These are phyloP conservation scores for Naegleria gruberi DNA, from an alignment of 208 protist genomes.

Conservation along the genomic window DNA sequence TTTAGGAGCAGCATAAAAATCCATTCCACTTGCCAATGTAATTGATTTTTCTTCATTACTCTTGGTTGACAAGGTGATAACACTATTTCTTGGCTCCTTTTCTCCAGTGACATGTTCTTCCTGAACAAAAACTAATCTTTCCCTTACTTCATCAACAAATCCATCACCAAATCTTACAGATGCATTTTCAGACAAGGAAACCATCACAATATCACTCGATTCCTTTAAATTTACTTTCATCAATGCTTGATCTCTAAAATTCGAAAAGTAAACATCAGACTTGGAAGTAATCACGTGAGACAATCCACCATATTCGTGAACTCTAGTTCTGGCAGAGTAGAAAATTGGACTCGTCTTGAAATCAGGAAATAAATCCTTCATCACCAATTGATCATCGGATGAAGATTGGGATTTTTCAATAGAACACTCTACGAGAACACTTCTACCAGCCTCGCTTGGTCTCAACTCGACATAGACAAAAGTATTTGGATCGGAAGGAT, in stretches of 20 bases:
- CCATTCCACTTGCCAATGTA: constrained; percentile 22
- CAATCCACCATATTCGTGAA: constrained; percentile 22
- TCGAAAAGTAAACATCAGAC: not conserved
- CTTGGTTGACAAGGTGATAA: not conserved
- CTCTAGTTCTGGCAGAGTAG: not conserved
- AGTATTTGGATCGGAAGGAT: not conserved
- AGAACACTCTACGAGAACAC: not conserved
- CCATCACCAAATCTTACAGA: not conserved
- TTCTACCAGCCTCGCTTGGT: not conserved
- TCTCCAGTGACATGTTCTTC: not conserved
- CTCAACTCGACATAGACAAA: not conserved
- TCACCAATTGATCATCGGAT: not conserved
- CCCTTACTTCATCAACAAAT: not conserved
- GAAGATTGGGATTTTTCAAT: not conserved
- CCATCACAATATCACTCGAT: not conserved
- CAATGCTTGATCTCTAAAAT: constrained; percentile 14
- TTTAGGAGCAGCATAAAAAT: constrained; percentile 29
- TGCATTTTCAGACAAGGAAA: not conserved
- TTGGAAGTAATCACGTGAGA: not conserved
- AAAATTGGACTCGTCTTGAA: not conserved
- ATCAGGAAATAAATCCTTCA: not conserved
- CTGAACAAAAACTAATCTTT: not conserved
- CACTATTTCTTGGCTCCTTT: not conserved
- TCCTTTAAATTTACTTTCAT: not conserved
- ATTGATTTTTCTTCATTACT: not conserved